These are phyloP conservation scores for Erucastrum elatum DNA, from an alignment of 345 rosid species.

Conservation along the genomic window DNA sequence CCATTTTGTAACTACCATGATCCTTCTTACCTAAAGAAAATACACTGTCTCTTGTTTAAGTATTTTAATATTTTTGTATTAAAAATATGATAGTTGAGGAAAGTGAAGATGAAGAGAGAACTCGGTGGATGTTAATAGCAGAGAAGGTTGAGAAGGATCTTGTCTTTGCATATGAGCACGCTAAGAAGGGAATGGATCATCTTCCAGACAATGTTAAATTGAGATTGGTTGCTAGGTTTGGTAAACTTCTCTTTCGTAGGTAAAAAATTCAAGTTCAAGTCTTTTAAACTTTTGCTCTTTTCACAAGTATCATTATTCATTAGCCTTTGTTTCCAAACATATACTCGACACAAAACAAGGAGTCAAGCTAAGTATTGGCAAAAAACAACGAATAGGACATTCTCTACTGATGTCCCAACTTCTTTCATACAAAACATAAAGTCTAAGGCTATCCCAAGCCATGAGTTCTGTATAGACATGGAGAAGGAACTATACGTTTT, in stretches of 20 bases:
- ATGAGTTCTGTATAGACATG: slow-evolving; percentile 38
- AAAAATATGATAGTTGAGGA: not conserved
- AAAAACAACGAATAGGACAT: slow-evolving; percentile 27
- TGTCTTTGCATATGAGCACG: slow-evolving; percentile 39
- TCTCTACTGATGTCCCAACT: slow-evolving; percentile 46
- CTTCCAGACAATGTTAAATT: slow-evolving; percentile 39
- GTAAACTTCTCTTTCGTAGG: slow-evolving; percentile 50
- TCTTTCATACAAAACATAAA: slow-evolving; percentile 40
- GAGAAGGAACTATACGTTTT: slow-evolving; percentile 52
- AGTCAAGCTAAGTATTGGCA: slow-evolving; percentile 25
- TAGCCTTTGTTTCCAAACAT: not conserved
- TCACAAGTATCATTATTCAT: not conserved
- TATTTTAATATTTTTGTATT: not conserved
- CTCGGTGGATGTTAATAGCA: slow-evolving; percentile 47
- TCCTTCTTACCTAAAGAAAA: too few species aligned
- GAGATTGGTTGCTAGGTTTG: slow-evolving; percentile 58
- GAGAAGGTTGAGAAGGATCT: slow-evolving; percentile 54
- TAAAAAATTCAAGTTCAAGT: slow-evolving; percentile 29
- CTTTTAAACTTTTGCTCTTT: not conserved
- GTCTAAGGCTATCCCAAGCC: slow-evolving; percentile 37
- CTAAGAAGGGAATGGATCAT: slow-evolving; percentile 32
- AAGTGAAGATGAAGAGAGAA: slow-evolving; percentile 30
- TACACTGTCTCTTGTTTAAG: not conserved
- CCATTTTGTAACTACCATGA: too few species aligned
- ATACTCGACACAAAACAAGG: not conserved